These are phyloP conservation scores for Entelexis sorbosivorans DNA, from an alignment of 1,139 yeast species.

Conservation along the genomic window DNA sequence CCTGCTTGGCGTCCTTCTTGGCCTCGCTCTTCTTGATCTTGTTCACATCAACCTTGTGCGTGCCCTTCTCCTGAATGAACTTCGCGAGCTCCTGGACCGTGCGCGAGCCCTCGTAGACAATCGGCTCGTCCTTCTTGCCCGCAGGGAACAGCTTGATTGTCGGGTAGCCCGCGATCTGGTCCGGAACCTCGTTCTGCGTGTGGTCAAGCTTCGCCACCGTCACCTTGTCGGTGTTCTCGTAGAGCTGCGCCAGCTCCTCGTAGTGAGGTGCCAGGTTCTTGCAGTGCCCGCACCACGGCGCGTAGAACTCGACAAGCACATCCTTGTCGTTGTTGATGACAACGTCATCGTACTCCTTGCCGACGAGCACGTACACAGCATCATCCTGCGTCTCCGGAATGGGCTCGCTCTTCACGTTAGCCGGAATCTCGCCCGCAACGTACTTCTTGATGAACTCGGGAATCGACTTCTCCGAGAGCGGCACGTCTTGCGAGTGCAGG, in stretches of 20 bases:
- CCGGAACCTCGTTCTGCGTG: slow-evolving; percentile 76
- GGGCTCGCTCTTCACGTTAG: slow-evolving; percentile 76
- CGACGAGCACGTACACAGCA: slow-evolving; percentile 71
- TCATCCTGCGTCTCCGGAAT: slow-evolving; percentile 71
- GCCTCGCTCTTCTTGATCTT: not conserved
- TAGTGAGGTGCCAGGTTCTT: slow-evolving; percentile 86
- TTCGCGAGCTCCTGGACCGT: slow-evolving; percentile 58
- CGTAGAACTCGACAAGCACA: slow-evolving; percentile 85
- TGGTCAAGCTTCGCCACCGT: slow-evolving; percentile 81
- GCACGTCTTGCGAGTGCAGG: slow-evolving; percentile 47
- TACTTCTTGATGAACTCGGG: slow-evolving; percentile 54
- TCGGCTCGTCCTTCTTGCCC: slow-evolving; percentile 65
- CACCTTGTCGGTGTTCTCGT: slow-evolving; percentile 34
- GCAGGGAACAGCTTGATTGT: slow-evolving; percentile 89
- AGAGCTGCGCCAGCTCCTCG: slow-evolving; percentile 73
- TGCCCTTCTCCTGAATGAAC: slow-evolving; percentile 59
- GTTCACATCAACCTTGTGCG: slow-evolving; percentile 31
- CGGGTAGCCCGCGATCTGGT: slow-evolving; percentile 77
- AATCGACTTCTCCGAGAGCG: slow-evolving; percentile 39
- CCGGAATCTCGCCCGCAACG: slow-evolving; percentile 51
- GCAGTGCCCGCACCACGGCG: slow-evolving; percentile 99
- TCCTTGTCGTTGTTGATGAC: slow-evolving; percentile 65
- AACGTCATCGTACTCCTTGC: slow-evolving; percentile 65
- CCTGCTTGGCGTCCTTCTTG: not conserved
- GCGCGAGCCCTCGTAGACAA: slow-evolving; percentile 58